phyloP scores from a whole-genome alignment of 805 yeast genomes.

The Suhomyces prunicola region DNA sequence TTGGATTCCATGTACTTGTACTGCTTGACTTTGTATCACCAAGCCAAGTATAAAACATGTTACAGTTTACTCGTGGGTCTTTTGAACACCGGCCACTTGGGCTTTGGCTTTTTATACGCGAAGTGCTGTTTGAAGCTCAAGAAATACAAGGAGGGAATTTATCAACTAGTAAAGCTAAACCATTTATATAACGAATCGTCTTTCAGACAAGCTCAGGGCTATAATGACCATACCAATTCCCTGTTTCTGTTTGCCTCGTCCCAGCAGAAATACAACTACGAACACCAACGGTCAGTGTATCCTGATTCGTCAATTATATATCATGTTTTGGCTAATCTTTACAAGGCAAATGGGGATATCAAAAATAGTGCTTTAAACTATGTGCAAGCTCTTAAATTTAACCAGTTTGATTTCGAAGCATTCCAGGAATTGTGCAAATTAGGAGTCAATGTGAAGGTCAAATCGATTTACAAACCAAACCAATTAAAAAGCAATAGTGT shows the following conservation, averaged over 20 bases:
- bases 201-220: slow-evolving; percentile 2
- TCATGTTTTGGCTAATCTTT: slow-evolving; percentile 67
- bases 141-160: slow-evolving; percentile 59
- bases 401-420: slow-evolving; percentile 87
- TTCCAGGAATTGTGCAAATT: slow-evolving; percentile 68
- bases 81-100: slow-evolving; percentile 52
- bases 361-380: slow-evolving; percentile 66
- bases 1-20: slow-evolving; percentile 65
- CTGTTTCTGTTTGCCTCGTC: slow-evolving; percentile 18
- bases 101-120: slow-evolving; percentile 75
- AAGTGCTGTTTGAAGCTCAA: slow-evolving; percentile 58
- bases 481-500: not conserved
- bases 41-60: slow-evolving; percentile 59
- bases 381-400: slow-evolving; percentile 63
- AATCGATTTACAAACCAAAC: slow-evolving; percentile 44
- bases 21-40: slow-evolving; percentile 62
- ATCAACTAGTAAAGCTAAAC: slow-evolving; percentile 32
- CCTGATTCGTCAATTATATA: slow-evolving; percentile 75
- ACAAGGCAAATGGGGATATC: slow-evolving; percentile 53
- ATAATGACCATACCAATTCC: not conserved
- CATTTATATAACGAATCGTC: slow-evolving; percentile 28
- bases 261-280: slow-evolving; percentile 32
- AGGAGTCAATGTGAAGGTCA: slow-evolving; percentile 68
- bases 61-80: slow-evolving; percentile 38
- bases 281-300: slow-evolving; percentile 29